These are phyloP conservation scores for Malania oleifera DNA, from an alignment of 164 flowering plant genomes.

Conservation along the genomic window DNA sequence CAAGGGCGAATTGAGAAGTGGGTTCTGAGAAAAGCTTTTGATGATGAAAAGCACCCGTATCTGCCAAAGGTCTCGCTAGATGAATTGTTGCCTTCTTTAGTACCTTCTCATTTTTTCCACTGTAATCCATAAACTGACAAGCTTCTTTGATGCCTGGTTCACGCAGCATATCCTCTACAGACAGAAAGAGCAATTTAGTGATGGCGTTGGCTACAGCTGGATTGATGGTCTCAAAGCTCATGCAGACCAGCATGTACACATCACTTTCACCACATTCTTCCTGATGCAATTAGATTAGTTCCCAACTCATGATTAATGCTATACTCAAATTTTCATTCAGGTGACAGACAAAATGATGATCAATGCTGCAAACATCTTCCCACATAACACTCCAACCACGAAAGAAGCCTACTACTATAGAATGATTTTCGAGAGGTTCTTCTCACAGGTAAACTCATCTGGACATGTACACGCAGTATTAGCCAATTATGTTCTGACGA, in stretches of 20 bases:
- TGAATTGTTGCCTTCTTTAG: neutral
- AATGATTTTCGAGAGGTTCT: slow-evolving; percentile 86
- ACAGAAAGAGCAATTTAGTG: slow-evolving; percentile 96
- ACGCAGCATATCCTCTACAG: slow-evolving; percentile 90
- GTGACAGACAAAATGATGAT: slow-evolving; percentile 85
- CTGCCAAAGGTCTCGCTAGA: slow-evolving; percentile 69
- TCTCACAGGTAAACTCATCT: slow-evolving; percentile 67
- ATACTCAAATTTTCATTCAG: slow-evolving; percentile 23
- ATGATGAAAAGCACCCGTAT: slow-evolving; percentile 81
- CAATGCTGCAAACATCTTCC: slow-evolving; percentile 66
- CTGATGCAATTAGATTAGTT: neutral
- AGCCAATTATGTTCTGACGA: neutral
- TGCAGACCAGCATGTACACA: slow-evolving; percentile 64
- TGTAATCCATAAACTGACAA: slow-evolving; percentile 7
- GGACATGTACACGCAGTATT: neutral
- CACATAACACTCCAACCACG: slow-evolving; percentile 75
- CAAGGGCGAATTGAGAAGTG: slow-evolving; percentile 84
- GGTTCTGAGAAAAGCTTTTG: slow-evolving; percentile 87
- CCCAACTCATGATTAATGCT: neutral
- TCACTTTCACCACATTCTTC: neutral
- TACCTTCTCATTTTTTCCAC: no score
- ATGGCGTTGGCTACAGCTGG: slow-evolving; percentile 98
- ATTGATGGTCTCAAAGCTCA: slow-evolving; percentile 93
- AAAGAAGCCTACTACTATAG: slow-evolving; percentile 93
- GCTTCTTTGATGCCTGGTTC: slow-evolving; percentile 5